phyloP scores from a whole-genome alignment of 495 filamentous ascomycete species.

The Talaromyces nanjingensis region DNA sequence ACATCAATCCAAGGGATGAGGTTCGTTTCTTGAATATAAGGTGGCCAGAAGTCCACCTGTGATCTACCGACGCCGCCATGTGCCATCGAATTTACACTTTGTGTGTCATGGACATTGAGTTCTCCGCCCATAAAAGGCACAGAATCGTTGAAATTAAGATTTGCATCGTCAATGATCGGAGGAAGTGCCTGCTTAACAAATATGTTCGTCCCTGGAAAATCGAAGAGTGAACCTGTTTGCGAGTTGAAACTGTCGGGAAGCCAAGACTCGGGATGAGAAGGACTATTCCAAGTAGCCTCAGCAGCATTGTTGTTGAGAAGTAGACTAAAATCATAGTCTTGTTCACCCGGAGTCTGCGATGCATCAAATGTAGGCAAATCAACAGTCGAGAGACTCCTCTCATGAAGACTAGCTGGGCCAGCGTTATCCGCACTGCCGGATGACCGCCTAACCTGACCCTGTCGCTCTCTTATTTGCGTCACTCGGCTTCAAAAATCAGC shows the following conservation, averaged over 20 bases:
- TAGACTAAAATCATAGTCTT: neutral
- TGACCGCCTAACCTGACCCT: neutral
- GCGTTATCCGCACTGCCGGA: neutral
- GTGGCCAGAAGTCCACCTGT: slow-evolving; percentile 21
- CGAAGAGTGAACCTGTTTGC: slow-evolving; percentile 26
- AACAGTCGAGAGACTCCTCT: neutral
- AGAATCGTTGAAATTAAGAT: neutral
- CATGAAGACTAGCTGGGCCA: neutral
- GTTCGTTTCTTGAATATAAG: slow-evolving; percentile 32
- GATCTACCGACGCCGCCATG: neutral
- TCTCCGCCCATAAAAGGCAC: neutral
- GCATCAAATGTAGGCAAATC: neutral
- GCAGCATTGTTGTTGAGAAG: neutral
- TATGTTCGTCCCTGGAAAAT: slow-evolving; percentile 32
- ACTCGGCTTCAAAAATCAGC: slow-evolving; percentile 22
- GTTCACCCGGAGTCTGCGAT: neutral
- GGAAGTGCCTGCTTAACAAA: slow-evolving; percentile 33
- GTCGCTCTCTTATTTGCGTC: slow-evolving; percentile 22
- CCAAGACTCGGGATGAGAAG: slow-evolving; percentile 33
- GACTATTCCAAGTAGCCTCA: slow-evolving; percentile 21
- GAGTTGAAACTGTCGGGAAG: slow-evolving; percentile 31
- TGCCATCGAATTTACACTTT: neutral
- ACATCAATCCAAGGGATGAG: slow-evolving; percentile 63
- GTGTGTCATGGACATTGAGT: neutral
- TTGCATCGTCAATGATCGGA: slow-evolving; percentile 26